Evolutionary conservation across 805 yeast species (phyloP), one percentile per base, ranked within the genome.

Genomic region (Diddensiella santjacobensis): DNA sequence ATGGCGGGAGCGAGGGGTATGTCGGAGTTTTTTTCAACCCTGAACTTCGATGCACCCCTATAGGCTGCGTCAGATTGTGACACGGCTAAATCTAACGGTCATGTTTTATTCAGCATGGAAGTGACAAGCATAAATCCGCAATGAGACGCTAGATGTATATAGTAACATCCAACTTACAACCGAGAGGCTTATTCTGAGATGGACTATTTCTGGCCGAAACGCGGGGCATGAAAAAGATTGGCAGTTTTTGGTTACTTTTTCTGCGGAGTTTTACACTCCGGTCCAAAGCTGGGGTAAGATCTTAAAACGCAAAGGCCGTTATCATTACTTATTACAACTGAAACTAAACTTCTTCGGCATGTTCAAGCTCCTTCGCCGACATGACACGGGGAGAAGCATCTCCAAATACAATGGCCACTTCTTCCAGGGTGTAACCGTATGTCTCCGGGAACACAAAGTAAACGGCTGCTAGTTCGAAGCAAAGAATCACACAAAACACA

Each of bases 371-470:
- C 20, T 24, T 20, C 29, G 45, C 30, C 29, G 13, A 19, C 17
- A 19, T 13, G 18, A 30, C 19, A 13, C 13, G 59, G 35, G 58
- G 55, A 13, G 63, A 60, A 58, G 45, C 49, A 33, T 48, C 75
- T 19, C 72, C 77, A 53, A 72, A 72, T 18, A 71, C 71, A 44
- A 58, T 59, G 8, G 72, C 72, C 38, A 70, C 71, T 52, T 72
- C 75, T 53, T 72, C 77, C 60, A 72, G 67, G 6, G 72, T 64
- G 52, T 64, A 62, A 20, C 74, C 75, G 10, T 66, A 55, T 17
- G 77, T 73, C 57, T 72, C 77, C 11, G 71, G 72, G 63, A 60
- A 72, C 52, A 61, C 59, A 55, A 69, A 60, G 54, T 61, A 63
- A 19, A 64, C 66, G 22, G 65, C 50, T 4, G 58, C 52, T 40